Evolutionary conservation across 192 early-diverging fungal species (phyloP).

Genomic region (Dissophora ornata): DNA sequence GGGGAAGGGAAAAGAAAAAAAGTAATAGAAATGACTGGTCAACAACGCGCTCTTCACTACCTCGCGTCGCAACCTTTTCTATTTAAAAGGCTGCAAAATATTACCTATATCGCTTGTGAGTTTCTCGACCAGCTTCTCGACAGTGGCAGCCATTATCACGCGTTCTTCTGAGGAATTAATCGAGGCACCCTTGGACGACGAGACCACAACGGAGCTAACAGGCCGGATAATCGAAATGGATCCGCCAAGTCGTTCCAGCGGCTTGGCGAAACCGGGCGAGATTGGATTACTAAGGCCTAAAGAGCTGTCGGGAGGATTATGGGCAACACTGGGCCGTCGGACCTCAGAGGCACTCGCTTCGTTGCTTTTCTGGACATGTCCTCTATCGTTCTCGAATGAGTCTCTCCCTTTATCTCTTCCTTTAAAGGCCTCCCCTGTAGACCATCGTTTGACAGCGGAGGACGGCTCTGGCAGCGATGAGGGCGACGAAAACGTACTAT

Average conservation of each 20-base stretch:
- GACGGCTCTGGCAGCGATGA: constrained; percentile 10
- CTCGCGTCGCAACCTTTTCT: too few relatives aligned
- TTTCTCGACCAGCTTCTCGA: constrained; percentile 67
- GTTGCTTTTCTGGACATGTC: not conserved
- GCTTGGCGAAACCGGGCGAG: constrained; percentile 6
- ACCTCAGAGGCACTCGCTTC: constrained; percentile 4
- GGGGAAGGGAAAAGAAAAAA: not conserved
- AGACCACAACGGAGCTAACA: not conserved
- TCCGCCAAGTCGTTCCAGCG: constrained; percentile 11
- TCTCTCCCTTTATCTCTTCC: constrained; percentile 23
- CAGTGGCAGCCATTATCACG: constrained; percentile 65
- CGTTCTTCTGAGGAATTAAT: constrained; percentile 7
- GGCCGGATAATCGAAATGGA: constrained; percentile 4
- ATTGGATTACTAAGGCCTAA: not conserved
- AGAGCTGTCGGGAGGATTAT: not conserved
- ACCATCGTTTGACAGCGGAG: constrained; percentile 29
- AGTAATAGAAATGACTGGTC: too few relatives aligned
- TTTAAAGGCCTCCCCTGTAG: constrained; percentile 28
- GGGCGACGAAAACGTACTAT: not conserved
- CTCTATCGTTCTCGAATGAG: constrained; percentile 12
- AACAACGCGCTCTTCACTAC: too few relatives aligned
- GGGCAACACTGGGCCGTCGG: not conserved
- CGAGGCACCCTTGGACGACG: constrained; percentile 8
- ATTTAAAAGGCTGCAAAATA: not conserved
- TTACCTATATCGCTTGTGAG: constrained; percentile 64